Evolutionary conservation across 1,284 basidiomycete genomes (phyloP), one percentile per base, ranked within the genome.

Genomic region (Wallemia mellicola): DNA sequence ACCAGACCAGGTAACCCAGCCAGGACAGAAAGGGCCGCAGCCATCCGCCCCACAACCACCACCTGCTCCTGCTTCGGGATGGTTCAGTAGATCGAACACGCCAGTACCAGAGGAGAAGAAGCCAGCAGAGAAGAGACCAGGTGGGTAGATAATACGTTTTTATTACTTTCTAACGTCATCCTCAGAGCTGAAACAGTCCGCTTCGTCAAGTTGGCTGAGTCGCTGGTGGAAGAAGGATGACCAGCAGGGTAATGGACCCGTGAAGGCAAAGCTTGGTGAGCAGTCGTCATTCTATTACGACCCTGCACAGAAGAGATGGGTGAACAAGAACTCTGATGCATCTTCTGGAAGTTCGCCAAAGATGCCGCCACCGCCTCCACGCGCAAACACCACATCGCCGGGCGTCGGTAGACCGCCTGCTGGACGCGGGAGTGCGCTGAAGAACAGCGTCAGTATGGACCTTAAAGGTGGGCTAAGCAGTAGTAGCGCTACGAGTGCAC

Each of bases 201-300:
- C 64, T 0, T 65, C 66, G 27, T 80, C 80, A 0, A 57, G 60
- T 14, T 95, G 92, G 91, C 72, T 96, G 28, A 80, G 83, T 59
- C 76, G 83, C 9, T 78, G 80, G 70, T 87, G 77, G 76, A 81
- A 77, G 62, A 73, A 76, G 61, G 71, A 75, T 58, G 65, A 73
- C 14, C 67, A 72, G 2, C 64, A 63, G 19, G 60, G 62, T n/a
- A 63, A 64, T 28, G 69, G 69, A 28, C 86, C 88, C 5, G 73
- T 89, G 60, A 83, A 80, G 67, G 94, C 92, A 19, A 96, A 86
- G 65, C 76, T 98, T 24, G 94, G 94, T 22, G 86, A 98, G 66
- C 81, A 92, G 67, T 86, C 77, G 28, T 76, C 80, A 56, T 92
- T 98, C 73, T 85, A 88, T 65, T 99, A 86, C 68, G 94, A 99